Base-by-base conservation (phyloP, 2,329 filamentous ascomycete species). In the Graphilbum sp. region DNA sequence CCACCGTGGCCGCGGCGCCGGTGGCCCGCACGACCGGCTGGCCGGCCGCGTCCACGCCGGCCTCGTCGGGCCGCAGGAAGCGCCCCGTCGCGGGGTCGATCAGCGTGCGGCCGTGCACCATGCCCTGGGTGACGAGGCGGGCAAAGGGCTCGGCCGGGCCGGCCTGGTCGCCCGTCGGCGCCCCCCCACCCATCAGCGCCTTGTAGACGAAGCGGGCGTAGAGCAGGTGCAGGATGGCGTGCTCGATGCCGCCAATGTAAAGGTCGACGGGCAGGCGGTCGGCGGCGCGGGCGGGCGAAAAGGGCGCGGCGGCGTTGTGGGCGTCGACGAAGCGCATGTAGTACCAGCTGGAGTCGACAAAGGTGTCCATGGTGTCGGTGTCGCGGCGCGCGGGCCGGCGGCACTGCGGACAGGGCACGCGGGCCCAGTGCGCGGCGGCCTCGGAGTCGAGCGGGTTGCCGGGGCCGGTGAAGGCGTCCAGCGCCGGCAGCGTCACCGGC, bases 301-400 rank as follows among this genome's bases (percentile, higher is more conserved):
- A 75, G 0, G 74, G 75, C 13, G 61, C 54, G 2, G 66, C 50
- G 13, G 62, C 46, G 46, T 90, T 87, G 16, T 74, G 62, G 1
- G 80, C 63, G 49, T 92, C 83, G 21, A 77, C 58, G 49, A 85
- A 93, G 12, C 84, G 72, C 59, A 87, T 74, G 51, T 78, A 93
- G 56, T 94, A 94, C 86, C 86, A 94, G 38, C 85, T 92, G 2
- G 85, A 93, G 58, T 93, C 86, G 43, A 94, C 86, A 58, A 94
- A 94, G 0, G 86, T 94, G 55, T 94, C 86, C 86, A 94, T 93
- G 3, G 86, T 94, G 54, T 94, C 86, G 0, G 86, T 93, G 46
- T 94, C 86, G 45, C 86, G 71, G 52, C 75, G 79, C 7, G 83
- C 86, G 19, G 72, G 59, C 2, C 69, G 66, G 15, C 68, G 61